Evolutionary conservation across 2,329 filamentous ascomycete genomes (phyloP), one percentile per base, ranked within the genome.

Genomic region (Alternaria alternata): DNA sequence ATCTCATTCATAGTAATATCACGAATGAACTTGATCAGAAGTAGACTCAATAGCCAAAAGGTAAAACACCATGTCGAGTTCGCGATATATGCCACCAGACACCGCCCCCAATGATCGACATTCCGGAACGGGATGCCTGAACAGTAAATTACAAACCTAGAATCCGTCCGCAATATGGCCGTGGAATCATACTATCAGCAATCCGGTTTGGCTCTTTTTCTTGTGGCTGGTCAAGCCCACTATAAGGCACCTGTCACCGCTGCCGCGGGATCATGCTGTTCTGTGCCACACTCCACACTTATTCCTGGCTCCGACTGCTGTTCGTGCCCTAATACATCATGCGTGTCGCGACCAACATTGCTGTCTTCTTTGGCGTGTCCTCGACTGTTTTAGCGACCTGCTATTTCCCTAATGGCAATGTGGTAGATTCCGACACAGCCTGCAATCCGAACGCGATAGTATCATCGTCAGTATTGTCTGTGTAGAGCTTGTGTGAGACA

Each of bases 381-480:
- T 55, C 61, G 2, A 42, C 61, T 20, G 65, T 53, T 7, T 11
- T 62, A 7, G 64, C 62, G 12, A 43, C 62, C 3, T 68, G 67
- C 49, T 63, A 60, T 41, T 70, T 68, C n/a, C 66, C 66, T 2
- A 64, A 68, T 47, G 66, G 66, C 28, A 26, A 34, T 18, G 42
- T 46, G 14, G 57, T 60, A 18, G 48, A 26, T 16, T 18, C 34
- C 51, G 66, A 68, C 46, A 68, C 65, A 8, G 66, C 64, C 12
- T 68, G 66, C 51, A 60, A 65, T 30, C 64, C 63, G 18, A 61
- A 63, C 32, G 64, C 63, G 14, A 48, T 66, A 28, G 71, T 71
- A 4, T 72, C 69, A 8, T 62, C 65, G 38, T 39, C 8, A 20
- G 38, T 18, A 39, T 3, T 20, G 38, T 39, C 38, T 20, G 38